Percentiles rank a stretch among this genome's conserved stretches.
Evolutionary conservation across 192 early-diverging fungal species (phyloP).

Genomic region (Backusella liffmaniae): DNA sequence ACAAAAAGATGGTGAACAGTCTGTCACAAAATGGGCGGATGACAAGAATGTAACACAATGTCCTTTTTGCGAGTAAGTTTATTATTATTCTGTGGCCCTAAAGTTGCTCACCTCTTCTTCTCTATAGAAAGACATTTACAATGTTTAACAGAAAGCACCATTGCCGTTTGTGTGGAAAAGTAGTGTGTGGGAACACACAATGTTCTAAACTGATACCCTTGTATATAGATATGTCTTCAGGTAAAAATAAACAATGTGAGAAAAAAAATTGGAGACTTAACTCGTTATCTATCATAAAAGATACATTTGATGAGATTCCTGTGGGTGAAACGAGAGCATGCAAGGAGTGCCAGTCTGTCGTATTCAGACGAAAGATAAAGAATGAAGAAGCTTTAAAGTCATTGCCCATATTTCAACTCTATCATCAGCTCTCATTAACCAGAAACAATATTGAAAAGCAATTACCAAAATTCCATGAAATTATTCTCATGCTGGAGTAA

Average conservation of each 20-base stretch:
- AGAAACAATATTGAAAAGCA: slow-evolving; percentile 45
- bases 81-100: no score
- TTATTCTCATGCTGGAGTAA: slow-evolving; percentile 54
- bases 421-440: slow-evolving; percentile 41
- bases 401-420: slow-evolving; percentile 34
- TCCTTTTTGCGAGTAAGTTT: slow-evolving; percentile 14
- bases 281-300: background rate
- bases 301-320: slow-evolving; percentile 37
- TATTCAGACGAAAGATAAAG: slow-evolving; percentile 50
- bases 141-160: slow-evolving; percentile 11
- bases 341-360: slow-evolving; percentile 51
- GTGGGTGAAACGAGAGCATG: slow-evolving; percentile 58
- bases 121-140: slow-evolving; percentile 4
- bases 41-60: slow-evolving; percentile 3
- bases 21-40: slow-evolving; percentile 8
- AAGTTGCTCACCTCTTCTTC: background rate
- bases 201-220: slow-evolving; percentile 17
- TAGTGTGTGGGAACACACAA: slow-evolving; percentile 1
- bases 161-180: slow-evolving; percentile 13
- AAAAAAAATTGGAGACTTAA: background rate
- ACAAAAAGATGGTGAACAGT: slow-evolving; percentile 2
- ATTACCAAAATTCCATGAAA: slow-evolving; percentile 55
- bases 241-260: background rate
- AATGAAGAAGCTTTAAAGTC: slow-evolving; percentile 31
- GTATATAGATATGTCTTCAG: slow-evolving; percentile 15